phyloP scores from a whole-genome alignment of 73 alveolate species.

The Paramecium sonneborni region DNA sequence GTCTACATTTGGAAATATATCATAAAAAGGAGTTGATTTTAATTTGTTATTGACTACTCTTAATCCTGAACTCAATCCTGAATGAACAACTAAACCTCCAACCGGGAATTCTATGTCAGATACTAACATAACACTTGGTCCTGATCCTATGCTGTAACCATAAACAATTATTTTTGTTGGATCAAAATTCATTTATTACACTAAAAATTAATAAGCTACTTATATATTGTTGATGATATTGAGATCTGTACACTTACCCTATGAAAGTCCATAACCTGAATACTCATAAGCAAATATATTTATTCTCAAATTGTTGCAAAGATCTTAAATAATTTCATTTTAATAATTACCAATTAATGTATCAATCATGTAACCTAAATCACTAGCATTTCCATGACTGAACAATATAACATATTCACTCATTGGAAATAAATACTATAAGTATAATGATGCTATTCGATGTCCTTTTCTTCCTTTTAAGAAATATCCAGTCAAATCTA shows the following conservation, averaged over 20 bases:
- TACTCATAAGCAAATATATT: conserved; percentile 72
- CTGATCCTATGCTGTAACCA: conserved; percentile 66
- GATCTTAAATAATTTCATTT: background rate
- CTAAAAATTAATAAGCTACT: conserved; percentile 69
- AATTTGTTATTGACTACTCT: conserved; percentile 34
- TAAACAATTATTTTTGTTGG: conserved; percentile 55
- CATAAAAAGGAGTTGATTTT: conserved; percentile 22
- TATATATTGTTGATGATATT: conserved; percentile 60
- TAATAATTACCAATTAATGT: conserved; percentile 11
- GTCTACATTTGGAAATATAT: conserved; percentile 56
- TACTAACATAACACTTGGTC: conserved; percentile 64
- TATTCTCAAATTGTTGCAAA: conserved; percentile 55
- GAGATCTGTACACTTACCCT: conserved; percentile 73
- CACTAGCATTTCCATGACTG: conserved; percentile 77
- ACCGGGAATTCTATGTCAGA: conserved; percentile 53
- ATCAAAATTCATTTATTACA: conserved; percentile 18
- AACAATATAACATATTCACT: conserved; percentile 59
- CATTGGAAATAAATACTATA: background rate
- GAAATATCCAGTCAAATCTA: conserved; percentile 31
- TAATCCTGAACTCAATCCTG: conserved; percentile 61
- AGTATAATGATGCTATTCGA: background rate
- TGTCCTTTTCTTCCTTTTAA: background rate
- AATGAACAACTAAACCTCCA: conserved; percentile 62
- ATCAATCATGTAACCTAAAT: conserved; percentile 66
- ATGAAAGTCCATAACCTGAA: conserved; percentile 75